Conservation (phyloP, 1,284 basidiomycete genomes). For the Taiwanofungus camphoratus region DNA sequence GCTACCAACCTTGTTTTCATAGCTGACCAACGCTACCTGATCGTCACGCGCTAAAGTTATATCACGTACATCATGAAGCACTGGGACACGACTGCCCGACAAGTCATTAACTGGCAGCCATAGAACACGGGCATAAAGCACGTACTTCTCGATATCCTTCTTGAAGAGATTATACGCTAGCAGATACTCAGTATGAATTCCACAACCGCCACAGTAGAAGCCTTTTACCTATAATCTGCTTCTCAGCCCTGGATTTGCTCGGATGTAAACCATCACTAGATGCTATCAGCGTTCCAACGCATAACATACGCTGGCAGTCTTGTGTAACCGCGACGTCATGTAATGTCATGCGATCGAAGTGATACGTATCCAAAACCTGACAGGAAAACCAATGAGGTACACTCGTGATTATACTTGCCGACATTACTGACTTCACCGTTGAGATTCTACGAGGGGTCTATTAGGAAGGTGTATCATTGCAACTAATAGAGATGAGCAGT, state of each 20-base stretch:
- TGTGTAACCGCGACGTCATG: conserved; percentile 72
- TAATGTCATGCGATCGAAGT: conserved; percentile 61
- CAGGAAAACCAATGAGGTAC: not conserved
- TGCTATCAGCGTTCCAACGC: conserved; percentile 62
- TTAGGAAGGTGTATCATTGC: too few relatives aligned
- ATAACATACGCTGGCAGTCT: conserved; percentile 59
- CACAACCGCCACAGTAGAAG: too few relatives aligned
- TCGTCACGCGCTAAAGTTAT: conserved; percentile 60
- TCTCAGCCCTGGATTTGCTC: conserved; percentile 69
- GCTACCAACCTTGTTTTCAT: conserved; percentile 57
- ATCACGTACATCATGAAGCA: conserved; percentile 74
- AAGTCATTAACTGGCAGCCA: not conserved
- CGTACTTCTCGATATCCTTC: conserved; percentile 61
- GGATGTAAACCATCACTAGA: conserved; percentile 63
- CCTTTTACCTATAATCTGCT: conserved; percentile 69
- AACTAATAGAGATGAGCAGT: not conserved
- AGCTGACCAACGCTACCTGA: conserved; percentile 63
- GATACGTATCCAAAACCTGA: conserved; percentile 54
- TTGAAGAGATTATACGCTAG: conserved; percentile 68
- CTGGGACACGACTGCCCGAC: conserved; percentile 57
- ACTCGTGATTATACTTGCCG: not conserved
- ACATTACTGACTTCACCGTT: conserved; percentile 36
- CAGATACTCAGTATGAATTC: too few relatives aligned
- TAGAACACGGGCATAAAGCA: conserved; percentile 8
- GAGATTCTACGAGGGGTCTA: too few relatives aligned